A percentile compares a stretch with the other conserved stretches of the same genome.
These are phyloP conservation scores for Kwoniella pini DNA, from an alignment of 768 basidiomycete genomes.

Conservation along the genomic window DNA sequence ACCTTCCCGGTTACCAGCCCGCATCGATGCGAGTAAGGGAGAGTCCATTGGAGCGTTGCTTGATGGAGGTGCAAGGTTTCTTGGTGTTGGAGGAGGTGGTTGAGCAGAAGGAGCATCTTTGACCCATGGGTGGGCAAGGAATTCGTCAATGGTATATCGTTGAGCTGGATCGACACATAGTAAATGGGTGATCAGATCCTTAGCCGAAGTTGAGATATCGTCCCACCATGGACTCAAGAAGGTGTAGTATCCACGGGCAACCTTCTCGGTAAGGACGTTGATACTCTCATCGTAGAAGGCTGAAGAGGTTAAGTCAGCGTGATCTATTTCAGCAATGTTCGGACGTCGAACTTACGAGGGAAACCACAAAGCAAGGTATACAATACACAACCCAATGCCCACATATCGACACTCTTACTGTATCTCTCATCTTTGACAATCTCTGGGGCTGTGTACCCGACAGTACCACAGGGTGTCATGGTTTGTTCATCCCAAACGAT, in stretches of 20 bases:
- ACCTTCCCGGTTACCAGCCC: constrained; percentile 70
- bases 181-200: constrained; percentile 91
- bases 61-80: constrained; percentile 44
- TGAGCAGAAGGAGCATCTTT: constrained; percentile 57
- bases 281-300: constrained; percentile 99
- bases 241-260: constrained; percentile 94
- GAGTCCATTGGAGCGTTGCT: constrained; percentile 71
- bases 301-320: constrained; percentile 41
- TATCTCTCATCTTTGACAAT: constrained; percentile 91
- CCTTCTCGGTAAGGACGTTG: constrained; percentile 96
- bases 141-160: constrained; percentile 97
- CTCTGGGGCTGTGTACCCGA: constrained; percentile 98
- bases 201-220: constrained; percentile 81
- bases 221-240: constrained; percentile 99
- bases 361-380: constrained; percentile 98
- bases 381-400: constrained; percentile 98
- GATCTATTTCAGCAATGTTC: not conserved
- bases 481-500: constrained; percentile 99
- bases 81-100: constrained; percentile 62
- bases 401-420: constrained; percentile 87
- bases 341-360: constrained; percentile 50
- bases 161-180: constrained; percentile 94
- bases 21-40: constrained; percentile 77
- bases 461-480: constrained; percentile 99
- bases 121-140: constrained; percentile 95